Percentiles rank a stretch among this genome's conserved stretches.
phyloP scores from a whole-genome alignment of 768 basidiomycete species.

The Cyclocybe cylindracea region DNA sequence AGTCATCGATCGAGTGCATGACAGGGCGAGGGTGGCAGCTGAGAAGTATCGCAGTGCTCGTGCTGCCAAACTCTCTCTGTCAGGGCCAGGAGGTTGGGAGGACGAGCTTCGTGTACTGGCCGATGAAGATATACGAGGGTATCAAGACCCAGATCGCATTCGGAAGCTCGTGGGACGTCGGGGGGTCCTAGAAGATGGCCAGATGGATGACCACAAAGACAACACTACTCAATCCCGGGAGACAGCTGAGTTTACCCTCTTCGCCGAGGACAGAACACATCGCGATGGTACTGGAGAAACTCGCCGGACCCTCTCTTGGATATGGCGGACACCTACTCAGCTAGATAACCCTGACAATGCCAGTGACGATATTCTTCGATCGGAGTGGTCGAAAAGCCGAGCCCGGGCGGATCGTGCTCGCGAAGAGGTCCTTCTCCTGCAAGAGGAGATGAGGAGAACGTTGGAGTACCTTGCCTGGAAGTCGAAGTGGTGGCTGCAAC shows the following conservation, averaged over 20 bases:
- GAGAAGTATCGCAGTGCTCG: too few relatives aligned
- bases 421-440: slow-evolving; percentile 25
- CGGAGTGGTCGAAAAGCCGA: slow-evolving; percentile 25
- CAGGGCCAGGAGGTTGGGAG: slow-evolving; percentile 8
- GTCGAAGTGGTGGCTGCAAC: slow-evolving; percentile 11
- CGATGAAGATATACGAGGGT: slow-evolving; percentile 7
- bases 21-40: too few relatives aligned
- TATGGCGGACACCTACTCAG: slow-evolving; percentile 2
- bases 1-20: too few relatives aligned
- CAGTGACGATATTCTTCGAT: neutral
- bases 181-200: slow-evolving; percentile 1
- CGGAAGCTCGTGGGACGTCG: neutral
- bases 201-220: neutral
- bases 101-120: slow-evolving; percentile 1
- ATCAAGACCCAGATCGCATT: slow-evolving; percentile 6
- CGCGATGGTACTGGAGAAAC: slow-evolving; percentile 17
- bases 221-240: too few relatives aligned
- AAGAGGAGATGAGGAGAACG: slow-evolving; percentile 23
- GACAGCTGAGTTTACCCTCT: neutral
- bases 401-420: slow-evolving; percentile 15
- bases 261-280: neutral
- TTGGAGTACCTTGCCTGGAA: slow-evolving; percentile 15
- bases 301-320: slow-evolving; percentile 8
- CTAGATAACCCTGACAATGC: neutral
- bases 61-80: neutral